A percentile compares a stretch with the other conserved stretches of the same genome.
phyloP scores from a whole-genome alignment of 805 yeast species.

The Sugiyamaella qingdaonensis region DNA sequence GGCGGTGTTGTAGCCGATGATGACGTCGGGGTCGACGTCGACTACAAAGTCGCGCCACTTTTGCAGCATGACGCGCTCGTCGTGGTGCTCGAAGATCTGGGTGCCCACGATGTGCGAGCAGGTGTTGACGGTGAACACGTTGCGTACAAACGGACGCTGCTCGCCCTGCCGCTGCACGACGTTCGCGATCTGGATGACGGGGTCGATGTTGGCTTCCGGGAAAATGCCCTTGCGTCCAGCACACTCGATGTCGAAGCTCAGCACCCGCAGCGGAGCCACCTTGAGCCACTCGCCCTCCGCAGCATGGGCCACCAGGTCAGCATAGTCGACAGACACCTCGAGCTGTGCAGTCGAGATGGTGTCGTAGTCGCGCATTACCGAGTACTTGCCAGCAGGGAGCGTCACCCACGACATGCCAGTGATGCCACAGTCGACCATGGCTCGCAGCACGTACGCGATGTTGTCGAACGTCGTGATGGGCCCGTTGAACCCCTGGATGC shows the following conservation, averaged over 20 bases:
- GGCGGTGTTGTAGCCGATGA: slow-evolving; percentile 91
- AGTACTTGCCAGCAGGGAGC: slow-evolving; percentile 70
- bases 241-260: slow-evolving; percentile 97
- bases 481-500: slow-evolving; percentile 59
- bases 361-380: slow-evolving; percentile 36
- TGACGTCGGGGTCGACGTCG: slow-evolving; percentile 88
- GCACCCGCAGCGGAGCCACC: slow-evolving; percentile 87
- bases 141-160: slow-evolving; percentile 77
- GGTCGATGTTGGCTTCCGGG: slow-evolving; percentile 90
- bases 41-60: slow-evolving; percentile 85
- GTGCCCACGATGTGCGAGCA: slow-evolving; percentile 95
- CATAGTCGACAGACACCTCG: slow-evolving; percentile 68
- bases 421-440: slow-evolving; percentile 89
- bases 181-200: slow-evolving; percentile 95
- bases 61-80: slow-evolving; percentile 77
- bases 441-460: slow-evolving; percentile 74
- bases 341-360: slow-evolving; percentile 77
- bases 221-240: slow-evolving; percentile 96
- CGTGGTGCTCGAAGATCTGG: slow-evolving; percentile 69
- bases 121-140: slow-evolving; percentile 87
- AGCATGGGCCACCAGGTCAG: slow-evolving; percentile 69
- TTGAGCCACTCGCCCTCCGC: slow-evolving; percentile 92
- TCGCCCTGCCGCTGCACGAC: slow-evolving; percentile 85
- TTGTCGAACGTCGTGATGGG: slow-evolving; percentile 78
- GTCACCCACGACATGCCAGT: slow-evolving; percentile 97